Evolutionary conservation across 495 filamentous ascomycete genomes (phyloP).

Genomic region (Tuber brumale): DNA sequence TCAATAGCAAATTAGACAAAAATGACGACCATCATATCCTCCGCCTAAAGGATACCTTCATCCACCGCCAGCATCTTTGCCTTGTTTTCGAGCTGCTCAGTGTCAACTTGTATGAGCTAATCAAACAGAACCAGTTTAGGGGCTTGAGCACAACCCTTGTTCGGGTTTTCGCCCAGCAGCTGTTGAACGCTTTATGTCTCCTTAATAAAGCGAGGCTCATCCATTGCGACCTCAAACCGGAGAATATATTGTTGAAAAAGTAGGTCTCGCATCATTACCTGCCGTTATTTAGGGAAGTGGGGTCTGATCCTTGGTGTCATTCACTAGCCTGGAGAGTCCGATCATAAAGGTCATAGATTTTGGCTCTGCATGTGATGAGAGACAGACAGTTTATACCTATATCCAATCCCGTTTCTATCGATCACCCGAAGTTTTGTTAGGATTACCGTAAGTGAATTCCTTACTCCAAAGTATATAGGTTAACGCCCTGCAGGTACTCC

Average conservation of each 20-base stretch:
- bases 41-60: slow-evolving; percentile 95
- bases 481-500: slow-evolving; percentile 59
- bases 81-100: slow-evolving; percentile 95
- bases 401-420: slow-evolving; percentile 98
- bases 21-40: slow-evolving; percentile 98
- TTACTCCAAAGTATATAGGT: slow-evolving; percentile 12
- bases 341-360: slow-evolving; percentile 99
- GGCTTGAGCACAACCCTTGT: slow-evolving; percentile 96
- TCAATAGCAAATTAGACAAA: slow-evolving; percentile 97
- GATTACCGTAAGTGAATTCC: slow-evolving; percentile 60
- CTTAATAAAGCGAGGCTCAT: slow-evolving; percentile 96
- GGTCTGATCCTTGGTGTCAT: slow-evolving; percentile 10
- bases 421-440: slow-evolving; percentile 90
- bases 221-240: slow-evolving; percentile 97
- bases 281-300: slow-evolving; percentile 5
- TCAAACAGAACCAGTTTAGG: slow-evolving; percentile 99
- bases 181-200: slow-evolving; percentile 84
- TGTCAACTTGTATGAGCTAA: slow-evolving; percentile 96
- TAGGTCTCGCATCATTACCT: slow-evolving; percentile 42
- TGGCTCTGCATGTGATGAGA: slow-evolving; percentile 95
- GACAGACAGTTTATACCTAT: slow-evolving; percentile 98
- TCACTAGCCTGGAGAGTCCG: slow-evolving; percentile 75
- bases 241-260: slow-evolving; percentile 98
- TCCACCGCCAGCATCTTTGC: slow-evolving; percentile 95
- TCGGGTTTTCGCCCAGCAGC: slow-evolving; percentile 94